Conservation (phyloP, 2,329 filamentous ascomycete species). For the Falciphora oryzae region DNA sequence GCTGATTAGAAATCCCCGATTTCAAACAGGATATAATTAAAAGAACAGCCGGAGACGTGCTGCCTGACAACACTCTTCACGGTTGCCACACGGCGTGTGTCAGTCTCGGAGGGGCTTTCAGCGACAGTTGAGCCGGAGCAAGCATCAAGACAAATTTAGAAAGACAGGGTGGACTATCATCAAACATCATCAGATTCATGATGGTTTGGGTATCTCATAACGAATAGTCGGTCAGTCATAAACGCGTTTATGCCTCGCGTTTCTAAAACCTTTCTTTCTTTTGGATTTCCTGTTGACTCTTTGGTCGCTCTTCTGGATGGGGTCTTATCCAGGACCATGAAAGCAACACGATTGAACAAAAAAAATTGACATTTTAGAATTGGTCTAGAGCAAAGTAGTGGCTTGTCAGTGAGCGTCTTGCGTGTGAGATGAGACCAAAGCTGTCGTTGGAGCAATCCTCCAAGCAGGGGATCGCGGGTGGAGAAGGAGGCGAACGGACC, state of each 20-base stretch:
- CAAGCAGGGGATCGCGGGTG: too few species aligned
- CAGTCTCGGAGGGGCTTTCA: too few species aligned
- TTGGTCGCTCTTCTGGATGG: not conserved
- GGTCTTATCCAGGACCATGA: not conserved
- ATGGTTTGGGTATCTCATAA: conserved; percentile 1
- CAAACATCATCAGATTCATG: conserved; percentile 1
- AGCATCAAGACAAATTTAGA: not conserved
- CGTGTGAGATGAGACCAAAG: not conserved
- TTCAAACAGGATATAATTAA: too few species aligned
- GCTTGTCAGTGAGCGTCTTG: not conserved
- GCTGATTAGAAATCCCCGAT: too few species aligned
- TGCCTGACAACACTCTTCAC: too few species aligned
- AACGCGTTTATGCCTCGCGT: not conserved
- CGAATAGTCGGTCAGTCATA: not conserved
- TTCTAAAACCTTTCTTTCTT: not conserved
- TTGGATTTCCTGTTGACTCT: not conserved
- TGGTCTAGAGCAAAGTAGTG: not conserved
- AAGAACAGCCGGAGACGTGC: too few species aligned
- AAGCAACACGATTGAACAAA: not conserved
- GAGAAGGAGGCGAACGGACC: conserved; percentile 38
- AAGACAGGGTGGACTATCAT: not conserved
- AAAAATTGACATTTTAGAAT: not conserved
- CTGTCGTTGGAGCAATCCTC: too few species aligned
- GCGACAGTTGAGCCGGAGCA: too few species aligned
- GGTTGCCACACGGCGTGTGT: too few species aligned